These are phyloP conservation scores for Termitomyces sp. DNA, from an alignment of 768 basidiomycete genomes.

Conservation along the genomic window DNA sequence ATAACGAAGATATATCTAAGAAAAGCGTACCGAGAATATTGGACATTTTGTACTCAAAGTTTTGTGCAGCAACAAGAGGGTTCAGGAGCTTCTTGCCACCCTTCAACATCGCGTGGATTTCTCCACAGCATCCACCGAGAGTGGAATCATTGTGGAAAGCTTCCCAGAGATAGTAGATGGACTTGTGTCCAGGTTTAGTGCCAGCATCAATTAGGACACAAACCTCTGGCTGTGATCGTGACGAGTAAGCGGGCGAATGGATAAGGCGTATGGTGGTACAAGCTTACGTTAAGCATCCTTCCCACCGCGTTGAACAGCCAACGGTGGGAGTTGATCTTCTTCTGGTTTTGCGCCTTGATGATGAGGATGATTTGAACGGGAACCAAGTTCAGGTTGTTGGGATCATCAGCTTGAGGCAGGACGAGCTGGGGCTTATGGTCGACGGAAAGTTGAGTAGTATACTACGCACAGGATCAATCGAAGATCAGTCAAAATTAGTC, in stretches of 20 bases:
- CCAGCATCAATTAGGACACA: conserved; percentile 95
- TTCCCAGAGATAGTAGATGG: conserved; percentile 94
- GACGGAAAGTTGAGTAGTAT: conserved; percentile 94
- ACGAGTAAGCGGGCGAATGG: background rate
- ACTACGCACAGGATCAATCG: conserved; percentile 43
- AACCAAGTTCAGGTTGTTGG: conserved; percentile 90
- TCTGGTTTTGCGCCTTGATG: conserved; percentile 93
- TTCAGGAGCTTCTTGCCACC: conserved; percentile 92
- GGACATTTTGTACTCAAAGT: conserved; percentile 98
- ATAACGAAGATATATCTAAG: background rate
- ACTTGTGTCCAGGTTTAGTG: conserved; percentile 94
- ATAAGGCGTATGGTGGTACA: background rate
- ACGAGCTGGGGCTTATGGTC: conserved; percentile 89
- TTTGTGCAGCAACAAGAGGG: conserved; percentile 91
- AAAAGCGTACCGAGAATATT: conserved; percentile 76
- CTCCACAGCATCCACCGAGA: conserved; percentile 85
- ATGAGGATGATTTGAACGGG: conserved; percentile 91
- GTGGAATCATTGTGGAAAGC: conserved; percentile 80
- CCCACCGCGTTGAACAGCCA: conserved; percentile 97
- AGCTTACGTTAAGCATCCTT: conserved; percentile 58
- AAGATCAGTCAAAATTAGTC: background rate
- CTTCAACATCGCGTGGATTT: conserved; percentile 96
- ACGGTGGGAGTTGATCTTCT: conserved; percentile 94
- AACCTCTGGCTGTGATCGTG: conserved; percentile 66
- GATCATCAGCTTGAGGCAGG: conserved; percentile 83